Evolutionary conservation across 192 early-diverging fungal species (phyloP).

Genomic region (Blastocladiella britannica): DNA sequence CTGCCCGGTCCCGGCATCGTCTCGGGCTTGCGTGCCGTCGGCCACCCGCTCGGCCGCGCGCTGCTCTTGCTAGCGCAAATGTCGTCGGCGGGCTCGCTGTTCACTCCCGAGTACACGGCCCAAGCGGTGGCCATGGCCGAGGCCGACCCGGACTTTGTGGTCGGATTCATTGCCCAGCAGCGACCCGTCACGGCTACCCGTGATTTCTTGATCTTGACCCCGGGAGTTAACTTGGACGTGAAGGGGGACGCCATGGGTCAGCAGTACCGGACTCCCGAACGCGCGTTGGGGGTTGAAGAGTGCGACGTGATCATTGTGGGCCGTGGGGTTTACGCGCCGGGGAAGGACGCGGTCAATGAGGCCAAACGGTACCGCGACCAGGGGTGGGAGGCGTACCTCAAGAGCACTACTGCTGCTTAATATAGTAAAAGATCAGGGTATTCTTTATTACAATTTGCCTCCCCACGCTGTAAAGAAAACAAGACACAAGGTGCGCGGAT

Average conservation of each 20-base stretch:
- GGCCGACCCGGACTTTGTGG: conserved; percentile 67
- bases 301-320: conserved; percentile 98
- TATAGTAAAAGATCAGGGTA: too few species aligned
- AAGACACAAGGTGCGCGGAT: too few species aligned
- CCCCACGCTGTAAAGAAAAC: too few species aligned
- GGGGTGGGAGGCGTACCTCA: conserved; percentile 89
- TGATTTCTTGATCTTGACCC: conserved; percentile 88
- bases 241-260: conserved; percentile 78
- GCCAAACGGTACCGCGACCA: conserved; percentile 72
- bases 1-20: conserved; percentile 94
- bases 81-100: conserved; percentile 78
- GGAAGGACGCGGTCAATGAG: conserved; percentile 42
- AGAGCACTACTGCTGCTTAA: not conserved
- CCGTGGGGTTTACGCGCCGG: conserved; percentile 81
- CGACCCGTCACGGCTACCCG: conserved; percentile 21
- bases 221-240: conserved; percentile 73
- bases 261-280: conserved; percentile 77
- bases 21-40: conserved; percentile 72
- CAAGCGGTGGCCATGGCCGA: conserved; percentile 72
- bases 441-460: too few species aligned
- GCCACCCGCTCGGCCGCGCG: conserved; percentile 47
- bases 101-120: conserved; percentile 51
- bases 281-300: conserved; percentile 60
- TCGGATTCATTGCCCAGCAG: conserved; percentile 82
- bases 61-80: conserved; percentile 89